phyloP scores from a whole-genome alignment of 352 stramenopile genomes.

The Pythium vanterpoolii region DNA sequence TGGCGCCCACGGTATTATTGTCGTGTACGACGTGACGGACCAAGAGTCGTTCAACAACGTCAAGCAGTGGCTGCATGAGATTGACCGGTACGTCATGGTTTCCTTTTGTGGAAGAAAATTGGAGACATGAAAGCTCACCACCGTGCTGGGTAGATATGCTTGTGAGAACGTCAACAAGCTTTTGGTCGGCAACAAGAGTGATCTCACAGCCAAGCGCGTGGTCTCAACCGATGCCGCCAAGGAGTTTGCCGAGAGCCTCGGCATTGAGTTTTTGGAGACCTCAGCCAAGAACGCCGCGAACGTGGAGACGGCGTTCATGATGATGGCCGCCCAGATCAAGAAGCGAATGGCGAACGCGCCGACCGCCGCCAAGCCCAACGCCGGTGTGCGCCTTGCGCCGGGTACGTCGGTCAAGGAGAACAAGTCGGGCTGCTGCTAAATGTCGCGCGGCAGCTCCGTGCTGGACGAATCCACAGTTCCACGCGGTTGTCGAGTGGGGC shows the following conservation, averaged over 20 bases:
- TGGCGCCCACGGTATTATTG: conserved; percentile 98
- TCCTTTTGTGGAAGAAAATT: neutral
- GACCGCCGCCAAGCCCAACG: conserved; percentile 53
- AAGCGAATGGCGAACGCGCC: conserved; percentile 88
- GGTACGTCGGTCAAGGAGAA: conserved; percentile 65
- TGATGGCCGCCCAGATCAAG: conserved; percentile 92
- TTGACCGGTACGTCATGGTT: conserved; percentile 55
- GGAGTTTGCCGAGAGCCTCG: conserved; percentile 85
- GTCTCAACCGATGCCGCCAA: conserved; percentile 93
- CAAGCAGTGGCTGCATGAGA: conserved; percentile 97
- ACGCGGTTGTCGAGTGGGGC: conserved; percentile 7
- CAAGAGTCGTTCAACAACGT: conserved; percentile 97
- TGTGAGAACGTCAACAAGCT: conserved; percentile 97
- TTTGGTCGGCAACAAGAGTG: conserved; percentile 98
- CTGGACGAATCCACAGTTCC: conserved; percentile 16
- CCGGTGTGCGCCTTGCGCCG: conserved; percentile 53
- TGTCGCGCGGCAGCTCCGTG: conserved; percentile 1
- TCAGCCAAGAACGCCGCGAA: conserved; percentile 88
- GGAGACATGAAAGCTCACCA: neutral
- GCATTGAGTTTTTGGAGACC: conserved; percentile 88
- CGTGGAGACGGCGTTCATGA: conserved; percentile 91
- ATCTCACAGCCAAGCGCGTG: conserved; percentile 92
- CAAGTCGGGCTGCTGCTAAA: conserved; percentile 84
- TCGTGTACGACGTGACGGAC: conserved; percentile 99
- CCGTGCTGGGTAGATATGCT: conserved; percentile 83